Base-by-base conservation (phyloP, 1,284 basidiomycete species). In the Ceratobasidium sp. region DNA sequence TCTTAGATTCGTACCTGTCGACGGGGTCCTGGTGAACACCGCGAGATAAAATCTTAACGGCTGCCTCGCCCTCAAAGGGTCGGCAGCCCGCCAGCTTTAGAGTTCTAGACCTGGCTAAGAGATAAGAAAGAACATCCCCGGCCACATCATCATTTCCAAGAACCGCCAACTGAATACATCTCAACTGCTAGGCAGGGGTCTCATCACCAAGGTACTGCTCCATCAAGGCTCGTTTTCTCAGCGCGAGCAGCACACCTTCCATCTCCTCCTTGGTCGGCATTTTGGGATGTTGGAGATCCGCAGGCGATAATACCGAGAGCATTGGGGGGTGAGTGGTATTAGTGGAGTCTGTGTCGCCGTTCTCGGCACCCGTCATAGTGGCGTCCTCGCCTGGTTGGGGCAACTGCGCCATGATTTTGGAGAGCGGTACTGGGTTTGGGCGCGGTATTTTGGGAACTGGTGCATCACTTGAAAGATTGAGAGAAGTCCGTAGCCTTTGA, bases 171-270 rank as follows among this genome's bases (percentile, higher is more conserved):
- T 66, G 73, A 75, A 66, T 75, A 75, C 73, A 75, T 46, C 50
- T 23, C n/a, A 50, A 46, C 40, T 59, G 26, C 50, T 75, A 75
- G 40, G 62, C 62, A 54, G 73, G 61, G 12, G 75, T 65, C 67
- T 78, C 77, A 42, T 82, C 82, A 44, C 89, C 90, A 79, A 90
- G 89, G 83, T 93, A 94, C 86, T 97, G 95, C 80, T 95, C 93
- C 77, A 96, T 90, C 69, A 98, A 84, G 20, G 93, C 92, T 84
- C 91, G 88, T 86, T 98, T 98, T 83, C 94, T 88, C 80, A 96
- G 86, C 54, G 89, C 90, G 77, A 98, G 88, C 75, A 98, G 84
- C 28, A 93, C 90, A 44, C 86, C 84, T 83, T 96, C 95, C 90
- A 96, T 93, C 85, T 97, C 94, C 71, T 91, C 89, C 66, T 89